Evolutionary conservation across 352 stramenopile species (phyloP), one percentile per base, ranked within the genome.

Genomic region (Phytopythium ostracodes): DNA sequence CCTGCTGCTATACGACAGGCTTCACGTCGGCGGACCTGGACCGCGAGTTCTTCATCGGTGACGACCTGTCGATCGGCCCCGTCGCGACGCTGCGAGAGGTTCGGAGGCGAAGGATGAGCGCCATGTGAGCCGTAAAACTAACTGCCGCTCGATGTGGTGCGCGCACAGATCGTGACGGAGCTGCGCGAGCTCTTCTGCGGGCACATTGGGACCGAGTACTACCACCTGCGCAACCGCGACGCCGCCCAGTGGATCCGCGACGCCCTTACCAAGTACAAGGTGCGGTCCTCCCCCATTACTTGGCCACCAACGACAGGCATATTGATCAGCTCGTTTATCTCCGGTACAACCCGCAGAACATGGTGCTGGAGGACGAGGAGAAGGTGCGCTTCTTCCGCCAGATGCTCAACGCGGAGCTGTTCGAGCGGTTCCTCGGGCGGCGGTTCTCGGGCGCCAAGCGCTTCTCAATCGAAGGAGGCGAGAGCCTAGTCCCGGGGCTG

Each of bases 391-490:
- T 99, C 60, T 97, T 98, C 62, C 88, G 97, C 50, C 75, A 97
- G 59, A 89, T 99, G 62, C 88, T 98, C 55, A 95, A 97, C 60
- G 86, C 97, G 0, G 95, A 99, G 72, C 93, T 96, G 35, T 99
- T 99, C 73, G 97, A 99, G 68, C 97, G 87, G 40, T 99, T 99
- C 79, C 84, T 99, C 14, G 96, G 92, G 2, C 87, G 95, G 18
- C 98, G 98, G 60, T 96, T 92, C 61, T 91, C 79, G 0, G 81
- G 83, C 33, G 97, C 97, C 59, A 99, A 99, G 73, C 88, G 97
- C 24, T 99, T 99, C 74, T 98, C 96, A 18, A 89, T 99, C 52
- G 98, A 99, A 85, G 98, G 98, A 14, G 90, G 90, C 35, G 97
- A 99, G 83, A 94, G 89, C 15, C 84, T 99, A 42, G 96, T 99